Conservation (phyloP, 345 rosid genomes). For the Lagerstroemia speciosa region DNA sequence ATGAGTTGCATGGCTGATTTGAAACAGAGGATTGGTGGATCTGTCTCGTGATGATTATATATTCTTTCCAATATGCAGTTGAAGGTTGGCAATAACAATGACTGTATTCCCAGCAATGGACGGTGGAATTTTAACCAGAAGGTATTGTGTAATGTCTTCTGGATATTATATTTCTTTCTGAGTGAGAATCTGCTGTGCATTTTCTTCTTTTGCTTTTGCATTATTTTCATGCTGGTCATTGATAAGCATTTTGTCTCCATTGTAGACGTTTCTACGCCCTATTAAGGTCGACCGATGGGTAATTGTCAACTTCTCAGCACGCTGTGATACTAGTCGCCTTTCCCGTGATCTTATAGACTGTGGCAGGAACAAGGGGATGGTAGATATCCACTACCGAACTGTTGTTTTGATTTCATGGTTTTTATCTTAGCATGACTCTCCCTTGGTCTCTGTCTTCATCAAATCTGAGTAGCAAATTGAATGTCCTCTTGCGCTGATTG, state of each 20-base stretch:
- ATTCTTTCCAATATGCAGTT: constrained; percentile 44
- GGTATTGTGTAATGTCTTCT: constrained; percentile 30
- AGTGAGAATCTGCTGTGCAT: not conserved
- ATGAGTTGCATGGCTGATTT: not conserved
- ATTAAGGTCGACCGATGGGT: constrained; percentile 48
- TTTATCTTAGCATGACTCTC: not conserved
- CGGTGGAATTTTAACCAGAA: constrained; percentile 88
- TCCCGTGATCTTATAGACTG: constrained; percentile 65
- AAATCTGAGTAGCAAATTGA: constrained; percentile 44
- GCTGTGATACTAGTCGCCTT: constrained; percentile 61
- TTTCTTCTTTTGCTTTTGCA: not conserved
- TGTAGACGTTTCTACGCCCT: constrained; percentile 53
- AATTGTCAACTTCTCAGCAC: constrained; percentile 83
- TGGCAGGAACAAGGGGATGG: constrained; percentile 80
- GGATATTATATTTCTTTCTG: not conserved
- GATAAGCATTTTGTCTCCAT: not conserved
- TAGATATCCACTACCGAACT: constrained; percentile 24
- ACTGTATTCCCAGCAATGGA: constrained; percentile 58
- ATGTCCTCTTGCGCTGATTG: constrained; percentile 63
- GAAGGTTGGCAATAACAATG: constrained; percentile 61
- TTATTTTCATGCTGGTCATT: not conserved
- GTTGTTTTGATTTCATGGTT: constrained; percentile 5
- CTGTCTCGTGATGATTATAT: constrained; percentile 4
- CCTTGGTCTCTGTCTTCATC: not conserved
- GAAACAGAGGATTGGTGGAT: not conserved